phyloP scores from a whole-genome alignment of 257 asterid genomes.

The Capsicum rhomboideum region DNA sequence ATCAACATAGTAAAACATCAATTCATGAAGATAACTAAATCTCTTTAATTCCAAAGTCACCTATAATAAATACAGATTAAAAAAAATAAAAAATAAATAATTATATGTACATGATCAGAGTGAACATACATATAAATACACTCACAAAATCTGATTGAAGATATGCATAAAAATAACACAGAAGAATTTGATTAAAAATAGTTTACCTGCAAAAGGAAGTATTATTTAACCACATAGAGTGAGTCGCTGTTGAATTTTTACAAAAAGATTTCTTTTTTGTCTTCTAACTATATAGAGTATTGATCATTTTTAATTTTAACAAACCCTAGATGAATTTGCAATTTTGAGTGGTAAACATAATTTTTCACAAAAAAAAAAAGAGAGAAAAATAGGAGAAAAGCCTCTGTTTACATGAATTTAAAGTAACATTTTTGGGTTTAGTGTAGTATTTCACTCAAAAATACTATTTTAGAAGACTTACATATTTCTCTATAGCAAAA shows the following conservation, averaged over 20 bases:
- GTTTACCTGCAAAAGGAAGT: not conserved
- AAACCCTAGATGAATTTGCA: not conserved
- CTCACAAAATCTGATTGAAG: not conserved
- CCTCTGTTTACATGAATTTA: not conserved
- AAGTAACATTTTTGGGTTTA: slow-evolving; percentile 4
- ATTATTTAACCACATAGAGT: not conserved
- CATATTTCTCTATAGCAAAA: too few relatives aligned
- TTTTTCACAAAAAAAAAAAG: not conserved
- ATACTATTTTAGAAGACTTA: too few relatives aligned
- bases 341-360: not conserved
- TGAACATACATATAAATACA: not conserved
- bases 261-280: not conserved
- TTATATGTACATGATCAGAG: too few relatives aligned
- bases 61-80: too few relatives aligned
- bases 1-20: too few relatives aligned
- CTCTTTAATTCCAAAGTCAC: too few relatives aligned
- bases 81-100: too few relatives aligned
- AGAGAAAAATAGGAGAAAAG: not conserved
- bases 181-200: not conserved
- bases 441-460: not conserved
- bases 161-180: not conserved
- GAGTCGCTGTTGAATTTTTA: not conserved
- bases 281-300: not conserved
- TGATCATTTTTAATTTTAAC: not conserved
- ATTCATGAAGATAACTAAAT: too few relatives aligned